Base-by-base conservation (phyloP, 2,329 filamentous ascomycete genomes). In the Ascomycota sp. region DNA sequence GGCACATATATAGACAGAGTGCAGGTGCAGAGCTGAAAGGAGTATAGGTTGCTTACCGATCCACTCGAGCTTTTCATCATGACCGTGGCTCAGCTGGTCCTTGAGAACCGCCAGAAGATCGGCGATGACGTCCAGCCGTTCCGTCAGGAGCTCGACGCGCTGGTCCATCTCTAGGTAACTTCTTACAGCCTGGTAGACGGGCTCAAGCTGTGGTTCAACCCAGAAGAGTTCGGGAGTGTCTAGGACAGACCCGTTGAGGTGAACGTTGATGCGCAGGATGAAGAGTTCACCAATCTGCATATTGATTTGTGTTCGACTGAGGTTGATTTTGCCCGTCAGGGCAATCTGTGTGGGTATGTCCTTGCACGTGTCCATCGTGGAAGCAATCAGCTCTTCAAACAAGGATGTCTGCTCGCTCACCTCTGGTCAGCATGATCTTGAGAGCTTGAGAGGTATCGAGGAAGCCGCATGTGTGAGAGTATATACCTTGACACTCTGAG, bases 281-380 rank as follows among this genome's bases (percentile, higher is more conserved):
- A 98, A 98, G 35, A 98, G 70, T 58, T 98, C 84, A 51, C 89
- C 89, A 39, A 98, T 93, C 56, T 95, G 84, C 84, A 95, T 95
- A 62, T 95, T 95, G 62, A 98, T 93, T 52, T 95, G 74, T 38
- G 73, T 72, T 30, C 86, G 73, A 37, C 75, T 82, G 37, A 98
- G 70, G 36, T 80, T 76, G 48, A 98, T 89, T 48, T 84, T 89
- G 41, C 89, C 89, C 0, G 86, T 93, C 41, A 79, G 61, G 3
- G 89, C 86, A 44, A 98, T 92, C 53, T 92, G 80, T 7, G 80
- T 76, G 0, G 89, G 89, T 5, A 98, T 79, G 38, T 91, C 81
- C 50, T 92, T 91, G 47, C 84, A 93, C 1, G 77, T 76, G 43
- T 91, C 78, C 45, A 98, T 91, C 2, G 86, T 95, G 35, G 83